phyloP scores from a whole-genome alignment of 73 alveolate genomes.

The Paramecium octaurelia region DNA sequence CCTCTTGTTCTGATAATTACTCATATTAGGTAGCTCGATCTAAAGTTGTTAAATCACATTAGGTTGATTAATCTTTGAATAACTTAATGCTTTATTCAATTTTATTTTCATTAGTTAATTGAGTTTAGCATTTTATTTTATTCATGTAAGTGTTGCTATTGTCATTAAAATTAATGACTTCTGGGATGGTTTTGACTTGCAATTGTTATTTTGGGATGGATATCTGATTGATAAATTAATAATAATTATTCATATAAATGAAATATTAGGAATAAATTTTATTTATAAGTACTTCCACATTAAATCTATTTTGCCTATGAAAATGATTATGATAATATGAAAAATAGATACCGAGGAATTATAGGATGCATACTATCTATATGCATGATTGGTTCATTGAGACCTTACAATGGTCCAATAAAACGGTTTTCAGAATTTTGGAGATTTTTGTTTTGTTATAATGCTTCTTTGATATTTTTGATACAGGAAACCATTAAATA shows the following conservation, averaged over 20 bases:
- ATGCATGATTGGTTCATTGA: conserved; percentile 60
- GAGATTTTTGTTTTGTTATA: conserved; percentile 65
- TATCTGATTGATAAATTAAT: neutral
- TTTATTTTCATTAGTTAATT: neutral
- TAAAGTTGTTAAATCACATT: neutral
- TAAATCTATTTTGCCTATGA: neutral
- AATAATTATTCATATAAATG: conserved; percentile 34
- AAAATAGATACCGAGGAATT: conserved; percentile 50
- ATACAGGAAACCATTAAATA: too few relatives aligned
- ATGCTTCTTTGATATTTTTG: conserved; percentile 65
- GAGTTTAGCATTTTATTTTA: neutral
- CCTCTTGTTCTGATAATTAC: neutral
- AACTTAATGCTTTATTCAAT: neutral
- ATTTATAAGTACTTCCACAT: neutral
- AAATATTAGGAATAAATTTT: conserved; percentile 30
- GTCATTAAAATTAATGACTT: neutral
- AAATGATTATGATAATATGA: neutral
- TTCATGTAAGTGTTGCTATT: neutral
- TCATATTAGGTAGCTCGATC: neutral
- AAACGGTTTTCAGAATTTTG: conserved; percentile 58
- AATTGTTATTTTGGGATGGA: neutral
- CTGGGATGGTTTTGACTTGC: neutral
- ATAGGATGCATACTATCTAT: conserved; percentile 47
- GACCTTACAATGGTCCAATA: conserved; percentile 64
- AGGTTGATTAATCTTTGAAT: neutral